Evolutionary conservation across 2,329 filamentous ascomycete species (phyloP).

Genomic region (Trichophyton simii): DNA sequence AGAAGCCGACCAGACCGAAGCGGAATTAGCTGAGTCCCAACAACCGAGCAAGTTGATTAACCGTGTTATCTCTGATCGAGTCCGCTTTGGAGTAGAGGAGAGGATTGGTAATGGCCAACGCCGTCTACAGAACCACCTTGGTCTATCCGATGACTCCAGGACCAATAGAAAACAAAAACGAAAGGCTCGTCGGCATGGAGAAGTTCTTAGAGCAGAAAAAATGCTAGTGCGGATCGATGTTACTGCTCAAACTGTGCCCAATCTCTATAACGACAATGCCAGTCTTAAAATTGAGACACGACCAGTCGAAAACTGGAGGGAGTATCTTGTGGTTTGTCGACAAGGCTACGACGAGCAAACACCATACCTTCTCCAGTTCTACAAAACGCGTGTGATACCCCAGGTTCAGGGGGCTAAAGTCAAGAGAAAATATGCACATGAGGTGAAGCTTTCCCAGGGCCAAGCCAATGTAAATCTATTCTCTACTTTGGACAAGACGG

Average conservation of each 20-base stretch:
- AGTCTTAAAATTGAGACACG: slow-evolving; percentile 47
- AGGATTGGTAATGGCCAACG: slow-evolving; percentile 31
- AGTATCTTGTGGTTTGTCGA: slow-evolving; percentile 51
- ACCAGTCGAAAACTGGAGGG: slow-evolving; percentile 51
- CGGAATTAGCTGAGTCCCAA: not conserved
- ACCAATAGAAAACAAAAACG: slow-evolving; percentile 11
- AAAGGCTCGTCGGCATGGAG: slow-evolving; percentile 28
- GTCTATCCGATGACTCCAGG: slow-evolving; percentile 12
- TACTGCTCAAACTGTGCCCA: slow-evolving; percentile 40
- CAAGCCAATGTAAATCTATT: slow-evolving; percentile 49
- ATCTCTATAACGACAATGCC: slow-evolving; percentile 52
- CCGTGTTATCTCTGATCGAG: slow-evolving; percentile 23
- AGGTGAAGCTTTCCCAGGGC: slow-evolving; percentile 33
- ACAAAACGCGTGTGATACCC: slow-evolving; percentile 51
- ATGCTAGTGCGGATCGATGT: slow-evolving; percentile 54
- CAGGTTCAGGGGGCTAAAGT: slow-evolving; percentile 43
- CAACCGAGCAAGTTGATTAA: slow-evolving; percentile 15
- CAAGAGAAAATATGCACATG: slow-evolving; percentile 43
- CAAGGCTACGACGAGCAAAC: slow-evolving; percentile 43
- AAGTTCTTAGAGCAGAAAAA: slow-evolving; percentile 54
- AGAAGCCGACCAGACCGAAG: slow-evolving; percentile 7
- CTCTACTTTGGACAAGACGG: slow-evolving; percentile 54
- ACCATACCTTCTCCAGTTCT: slow-evolving; percentile 47
- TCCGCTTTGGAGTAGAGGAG: slow-evolving; percentile 35
- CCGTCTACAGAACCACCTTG: slow-evolving; percentile 27